A percentile compares a stretch with the other conserved stretches of the same genome.
Conservation (phyloP, 2,329 filamentous ascomycete species). For the Camillea tinctor region DNA sequence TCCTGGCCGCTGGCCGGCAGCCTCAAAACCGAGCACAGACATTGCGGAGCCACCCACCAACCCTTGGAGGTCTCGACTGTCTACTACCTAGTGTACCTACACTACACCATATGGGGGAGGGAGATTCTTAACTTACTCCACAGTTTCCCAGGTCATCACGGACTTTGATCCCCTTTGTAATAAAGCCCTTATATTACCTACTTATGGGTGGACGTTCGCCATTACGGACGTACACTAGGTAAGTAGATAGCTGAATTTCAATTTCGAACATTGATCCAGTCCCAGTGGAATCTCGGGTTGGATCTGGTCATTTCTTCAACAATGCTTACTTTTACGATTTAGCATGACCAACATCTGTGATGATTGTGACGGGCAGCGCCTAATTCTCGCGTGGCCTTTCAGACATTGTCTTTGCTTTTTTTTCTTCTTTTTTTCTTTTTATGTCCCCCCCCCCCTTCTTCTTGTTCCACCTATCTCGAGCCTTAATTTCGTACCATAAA, state of each 20-base stretch:
- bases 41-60: constrained; percentile 1
- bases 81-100: no score
- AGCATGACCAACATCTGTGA: constrained; percentile 8
- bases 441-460: background rate
- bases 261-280: constrained; percentile 1
- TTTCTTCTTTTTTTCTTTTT: background rate
- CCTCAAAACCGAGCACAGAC: constrained; percentile 20
- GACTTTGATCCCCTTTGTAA: background rate
- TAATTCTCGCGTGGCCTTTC: background rate
- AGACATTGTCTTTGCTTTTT: background rate
- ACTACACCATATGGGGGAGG: no score
- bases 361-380: constrained; percentile 1
- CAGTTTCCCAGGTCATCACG: background rate
- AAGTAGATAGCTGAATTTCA: background rate
- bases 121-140: background rate
- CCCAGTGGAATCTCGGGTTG: constrained; percentile 7
- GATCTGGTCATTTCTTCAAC: constrained; percentile 12
- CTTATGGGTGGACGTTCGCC: background rate
- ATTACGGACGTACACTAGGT: background rate
- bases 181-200: background rate
- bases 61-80: background rate
- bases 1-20: constrained; percentile 8
- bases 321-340: constrained; percentile 11
- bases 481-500: constrained; percentile 13
- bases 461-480: constrained; percentile 2